phyloP scores from a whole-genome alignment of 2,329 filamentous ascomycete genomes.

The Verticillium klebahnii region DNA sequence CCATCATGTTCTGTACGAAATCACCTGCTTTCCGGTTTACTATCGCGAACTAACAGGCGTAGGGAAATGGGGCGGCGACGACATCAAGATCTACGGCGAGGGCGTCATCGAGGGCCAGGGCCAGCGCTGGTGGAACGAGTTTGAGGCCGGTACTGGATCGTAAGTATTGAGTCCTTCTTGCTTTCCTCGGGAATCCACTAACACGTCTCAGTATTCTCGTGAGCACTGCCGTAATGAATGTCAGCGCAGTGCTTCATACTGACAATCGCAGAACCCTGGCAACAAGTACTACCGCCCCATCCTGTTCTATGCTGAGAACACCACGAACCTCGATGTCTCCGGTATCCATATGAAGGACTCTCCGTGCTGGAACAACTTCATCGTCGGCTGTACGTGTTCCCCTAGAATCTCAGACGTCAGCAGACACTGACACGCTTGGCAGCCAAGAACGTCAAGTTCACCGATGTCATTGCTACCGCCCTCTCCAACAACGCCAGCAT shows the following conservation, averaged over 20 bases:
- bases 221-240: not conserved
- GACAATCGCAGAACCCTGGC: slow-evolving; percentile 29
- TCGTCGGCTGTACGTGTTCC: slow-evolving; percentile 40
- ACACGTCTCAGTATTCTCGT: not conserved
- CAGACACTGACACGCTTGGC: not conserved
- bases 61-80: slow-evolving; percentile 56
- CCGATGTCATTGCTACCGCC: slow-evolving; percentile 49
- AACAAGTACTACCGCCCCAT: slow-evolving; percentile 57
- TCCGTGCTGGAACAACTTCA: slow-evolving; percentile 61
- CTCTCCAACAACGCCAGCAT: slow-evolving; percentile 38
- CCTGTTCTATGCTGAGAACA: slow-evolving; percentile 58
- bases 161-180: slow-evolving; percentile 1
- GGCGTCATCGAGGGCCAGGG: slow-evolving; percentile 55
- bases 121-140: slow-evolving; percentile 38
- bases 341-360: slow-evolving; percentile 58
- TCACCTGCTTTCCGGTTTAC: not conserved
- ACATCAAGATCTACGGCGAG: slow-evolving; percentile 57
- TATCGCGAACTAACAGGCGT: not conserved
- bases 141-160: slow-evolving; percentile 22
- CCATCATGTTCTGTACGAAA: slow-evolving; percentile 44
- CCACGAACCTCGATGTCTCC: slow-evolving; percentile 51
- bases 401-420: not conserved
- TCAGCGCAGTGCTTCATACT: not conserved
- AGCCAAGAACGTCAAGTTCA: slow-evolving; percentile 45
- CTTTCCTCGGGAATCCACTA: not conserved